A percentile compares a stretch with the other conserved stretches of the same genome.
These are phyloP conservation scores for Hemisphaericaspora xylanilytica DNA, from an alignment of 1,139 yeast species.

Conservation along the genomic window DNA sequence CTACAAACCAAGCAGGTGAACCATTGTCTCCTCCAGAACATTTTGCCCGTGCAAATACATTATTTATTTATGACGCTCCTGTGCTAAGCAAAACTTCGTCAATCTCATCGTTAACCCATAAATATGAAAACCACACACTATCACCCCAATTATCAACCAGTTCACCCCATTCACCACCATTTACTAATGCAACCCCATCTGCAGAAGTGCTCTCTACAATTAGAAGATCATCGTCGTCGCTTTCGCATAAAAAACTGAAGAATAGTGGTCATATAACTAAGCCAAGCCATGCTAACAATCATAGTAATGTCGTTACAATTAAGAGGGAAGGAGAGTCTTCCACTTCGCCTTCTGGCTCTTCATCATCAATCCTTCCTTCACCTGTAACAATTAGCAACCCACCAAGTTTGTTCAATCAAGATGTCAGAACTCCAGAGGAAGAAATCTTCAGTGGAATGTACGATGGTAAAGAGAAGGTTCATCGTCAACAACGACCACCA, in stretches of 20 bases:
- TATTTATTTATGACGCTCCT: constrained; percentile 11
- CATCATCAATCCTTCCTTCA: neutral
- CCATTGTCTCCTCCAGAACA: constrained; percentile 11
- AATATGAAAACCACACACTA: constrained; percentile 27
- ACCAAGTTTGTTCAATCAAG: neutral
- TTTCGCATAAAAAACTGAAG: constrained; percentile 23
- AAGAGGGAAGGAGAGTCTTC: constrained; percentile 3
- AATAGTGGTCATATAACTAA: constrained; percentile 33
- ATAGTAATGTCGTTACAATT: neutral
- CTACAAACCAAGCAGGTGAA: neutral
- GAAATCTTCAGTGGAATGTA: neutral
- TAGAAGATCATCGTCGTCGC: constrained; percentile 19
- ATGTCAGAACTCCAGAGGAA: neutral
- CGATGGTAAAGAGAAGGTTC: neutral
- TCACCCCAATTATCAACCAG: constrained; percentile 22
- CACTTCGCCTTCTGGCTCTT: neutral
- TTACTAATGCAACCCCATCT: constrained; percentile 9
- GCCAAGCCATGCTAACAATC: constrained; percentile 21
- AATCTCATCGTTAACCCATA: constrained; percentile 22
- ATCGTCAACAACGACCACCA: neutral
- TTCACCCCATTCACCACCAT: constrained; percentile 15
- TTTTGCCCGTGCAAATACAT: constrained; percentile 8
- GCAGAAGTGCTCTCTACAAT: constrained; percentile 11
- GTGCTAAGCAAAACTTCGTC: constrained; percentile 14
- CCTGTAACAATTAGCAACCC: neutral